These are phyloP conservation scores for Vitis hybrid DNA, from an alignment of 177 flowering plant genomes.

Conservation along the genomic window DNA sequence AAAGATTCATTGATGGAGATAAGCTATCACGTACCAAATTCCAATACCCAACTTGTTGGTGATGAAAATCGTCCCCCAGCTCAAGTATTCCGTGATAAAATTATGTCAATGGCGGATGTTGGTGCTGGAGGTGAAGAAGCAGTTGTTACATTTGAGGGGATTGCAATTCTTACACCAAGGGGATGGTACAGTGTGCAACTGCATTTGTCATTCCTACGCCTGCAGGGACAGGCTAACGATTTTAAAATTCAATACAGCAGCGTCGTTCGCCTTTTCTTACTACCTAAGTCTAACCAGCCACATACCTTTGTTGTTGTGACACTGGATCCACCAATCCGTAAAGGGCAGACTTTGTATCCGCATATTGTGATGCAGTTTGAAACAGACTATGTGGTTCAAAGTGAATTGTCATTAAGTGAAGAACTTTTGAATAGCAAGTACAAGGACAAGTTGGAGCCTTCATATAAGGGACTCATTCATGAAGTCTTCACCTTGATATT, in stretches of 20 bases:
- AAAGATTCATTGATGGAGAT: slow-evolving; percentile 46
- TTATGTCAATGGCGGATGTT: slow-evolving; percentile 64
- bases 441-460: slow-evolving; percentile 79
- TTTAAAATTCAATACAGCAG: slow-evolving; percentile 99
- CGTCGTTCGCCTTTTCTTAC: slow-evolving; percentile 86
- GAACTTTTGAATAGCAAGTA: slow-evolving; percentile 78
- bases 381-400: slow-evolving; percentile 76
- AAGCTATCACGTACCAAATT: no score
- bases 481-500: slow-evolving; percentile 85
- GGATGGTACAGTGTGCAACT: slow-evolving; percentile 97
- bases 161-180: slow-evolving; percentile 98
- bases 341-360: slow-evolving; percentile 98
- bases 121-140: slow-evolving; percentile 86
- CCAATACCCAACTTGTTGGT: no score
- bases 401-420: slow-evolving; percentile 59
- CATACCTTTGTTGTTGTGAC: slow-evolving; percentile 91
- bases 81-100: no score
- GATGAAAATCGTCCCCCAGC: no score
- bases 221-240: slow-evolving; percentile 96
- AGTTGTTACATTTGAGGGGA: slow-evolving; percentile 90
- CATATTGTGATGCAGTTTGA: slow-evolving; percentile 98
- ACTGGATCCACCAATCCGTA: slow-evolving; percentile 97
- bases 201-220: slow-evolving; percentile 85
- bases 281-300: slow-evolving; percentile 98
- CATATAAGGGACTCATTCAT: slow-evolving; percentile 95